Base-by-base conservation (phyloP, 306 rosid species). In the Sindora glabra region DNA sequence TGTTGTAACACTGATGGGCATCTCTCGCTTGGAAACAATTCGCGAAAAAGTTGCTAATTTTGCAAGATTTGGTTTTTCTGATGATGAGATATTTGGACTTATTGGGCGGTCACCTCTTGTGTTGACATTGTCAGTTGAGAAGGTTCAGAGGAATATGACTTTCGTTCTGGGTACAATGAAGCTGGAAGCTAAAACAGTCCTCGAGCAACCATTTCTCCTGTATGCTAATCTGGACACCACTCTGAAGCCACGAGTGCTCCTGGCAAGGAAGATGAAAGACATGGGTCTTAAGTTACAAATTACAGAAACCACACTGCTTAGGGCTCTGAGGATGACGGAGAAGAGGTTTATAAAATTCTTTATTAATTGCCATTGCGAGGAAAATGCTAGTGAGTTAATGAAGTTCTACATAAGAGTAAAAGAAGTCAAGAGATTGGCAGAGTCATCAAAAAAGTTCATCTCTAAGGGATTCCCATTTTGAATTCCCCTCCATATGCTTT, bases 101-200 rank as follows among this genome's bases (percentile, higher is more conserved):
- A 14, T 86, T 14, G 85, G 89, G 23, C 73, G 61, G 59, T 58
- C 76, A 36, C 94, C 95, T 15, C 40, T 67, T 65, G 10, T 73
- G 24, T 42, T 90, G 77, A 82, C 90, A 30, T 56, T 90, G 19
- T 90, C 94, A 0, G 73, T 76, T 1, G 88, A 86, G 15, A 90
- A 90, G 74, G 88, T 90, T 77, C 90, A 82, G 70, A 90, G 97
- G 88, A 82, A 82, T 60, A 84, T 90, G 95, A 80, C 86, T 34
- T 90, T 90, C 70, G 60, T 90, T 48, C 15, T 90, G 55, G 79
- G 84, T 26, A 71, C 85, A 6, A 71, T 90, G 94, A 86, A 79
- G 83, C 72, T 90, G 49, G 81, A 82, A 26, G 94, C 84, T 48
- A 75, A 68, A 37, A 58, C 46, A 13, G 73, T 87, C 58, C 70